A percentile compares a stretch with the other conserved stretches of the same genome.
These are phyloP conservation scores for Monosporascus cannonballus DNA, from an alignment of 2,329 filamentous ascomycete genomes.

Conservation along the genomic window DNA sequence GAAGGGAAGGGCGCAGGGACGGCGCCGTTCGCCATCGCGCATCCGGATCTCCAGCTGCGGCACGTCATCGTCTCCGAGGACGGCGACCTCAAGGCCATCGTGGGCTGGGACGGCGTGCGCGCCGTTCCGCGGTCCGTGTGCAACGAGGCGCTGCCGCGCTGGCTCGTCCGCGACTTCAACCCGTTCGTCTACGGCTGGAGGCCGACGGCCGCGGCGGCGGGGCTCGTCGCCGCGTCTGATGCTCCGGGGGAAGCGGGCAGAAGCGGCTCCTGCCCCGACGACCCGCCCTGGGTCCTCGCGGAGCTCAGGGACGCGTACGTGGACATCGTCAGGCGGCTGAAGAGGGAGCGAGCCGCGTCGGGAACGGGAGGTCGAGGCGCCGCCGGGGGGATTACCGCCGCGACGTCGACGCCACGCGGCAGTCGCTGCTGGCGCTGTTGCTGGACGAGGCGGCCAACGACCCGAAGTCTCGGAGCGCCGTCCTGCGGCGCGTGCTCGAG, in stretches of 20 bases:
- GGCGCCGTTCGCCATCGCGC: constrained; percentile 16
- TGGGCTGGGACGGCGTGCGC: constrained; percentile 20
- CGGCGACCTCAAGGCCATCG: constrained; percentile 14
- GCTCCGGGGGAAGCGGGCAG: constrained; percentile 3
- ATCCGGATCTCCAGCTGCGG: constrained; percentile 17
- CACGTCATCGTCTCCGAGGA: constrained; percentile 17
- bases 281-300: constrained; percentile 17
- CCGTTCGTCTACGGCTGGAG: constrained; percentile 17
- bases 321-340: constrained; percentile 8
- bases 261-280: constrained; percentile 4
- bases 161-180: constrained; percentile 20
- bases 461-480: constrained; percentile 14
- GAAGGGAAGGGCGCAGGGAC: neutral
- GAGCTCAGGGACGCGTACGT: constrained; percentile 16
- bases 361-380: neutral
- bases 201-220: constrained; percentile 10
- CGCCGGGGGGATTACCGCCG: neutral
- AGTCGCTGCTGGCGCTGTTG: constrained; percentile 17
- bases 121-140: constrained; percentile 16
- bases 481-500: constrained; percentile 14
- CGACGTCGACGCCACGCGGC: constrained; percentile 1
- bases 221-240: neutral
- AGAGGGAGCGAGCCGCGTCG: neutral
- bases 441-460: constrained; percentile 17
- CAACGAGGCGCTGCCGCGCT: constrained; percentile 17